Evolutionary conservation across 2,329 filamentous ascomycete genomes (phyloP).

Genomic region (Aspergillus sclerotialis): DNA sequence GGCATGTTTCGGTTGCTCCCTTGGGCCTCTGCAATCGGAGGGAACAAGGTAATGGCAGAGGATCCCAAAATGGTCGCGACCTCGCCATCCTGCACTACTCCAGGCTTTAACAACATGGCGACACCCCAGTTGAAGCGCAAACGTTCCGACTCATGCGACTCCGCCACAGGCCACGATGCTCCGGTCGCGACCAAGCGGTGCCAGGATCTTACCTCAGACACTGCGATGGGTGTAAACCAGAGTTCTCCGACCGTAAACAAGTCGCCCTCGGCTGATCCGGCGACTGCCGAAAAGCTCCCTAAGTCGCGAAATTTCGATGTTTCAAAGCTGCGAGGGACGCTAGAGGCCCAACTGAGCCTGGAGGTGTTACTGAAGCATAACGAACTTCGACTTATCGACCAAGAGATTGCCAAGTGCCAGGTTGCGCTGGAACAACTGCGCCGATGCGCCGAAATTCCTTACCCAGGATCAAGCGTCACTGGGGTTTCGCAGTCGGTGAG

Average conservation of each 20-base stretch:
- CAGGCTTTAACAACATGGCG: slow-evolving; percentile 21
- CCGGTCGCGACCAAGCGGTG: slow-evolving; percentile 26
- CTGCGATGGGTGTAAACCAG: slow-evolving; percentile 4
- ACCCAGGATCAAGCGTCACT: slow-evolving; percentile 60
- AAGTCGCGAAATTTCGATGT: slow-evolving; percentile 20
- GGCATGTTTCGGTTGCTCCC: slow-evolving; percentile 44
- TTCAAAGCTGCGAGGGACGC: slow-evolving; percentile 58
- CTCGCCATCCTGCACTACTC: slow-evolving; percentile 25
- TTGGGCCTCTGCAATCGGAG: slow-evolving; percentile 40
- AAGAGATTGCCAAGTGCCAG: slow-evolving; percentile 94
- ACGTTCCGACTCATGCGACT: slow-evolving; percentile 44
- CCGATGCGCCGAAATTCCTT: slow-evolving; percentile 86
- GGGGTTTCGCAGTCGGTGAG: slow-evolving; percentile 61
- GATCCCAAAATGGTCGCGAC: slow-evolving; percentile 39
- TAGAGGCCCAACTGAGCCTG: slow-evolving; percentile 81
- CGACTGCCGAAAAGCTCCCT: slow-evolving; percentile 12
- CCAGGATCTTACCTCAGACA: slow-evolving; percentile 17
- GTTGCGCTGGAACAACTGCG: slow-evolving; percentile 87
- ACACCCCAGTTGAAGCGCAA: slow-evolving; percentile 53
- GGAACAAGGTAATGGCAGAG: slow-evolving; percentile 38
- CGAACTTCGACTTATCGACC: slow-evolving; percentile 87
- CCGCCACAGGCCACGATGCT: slow-evolving; percentile 18
- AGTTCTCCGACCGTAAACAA: slow-evolving; percentile 4
- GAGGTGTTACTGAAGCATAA: slow-evolving; percentile 93
- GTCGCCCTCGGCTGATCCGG: slow-evolving; percentile 3